Evolutionary conservation across 73 alveolate species (phyloP), one percentile per base, ranked within the genome.

Genomic region (Paramecium biaurelia): DNA sequence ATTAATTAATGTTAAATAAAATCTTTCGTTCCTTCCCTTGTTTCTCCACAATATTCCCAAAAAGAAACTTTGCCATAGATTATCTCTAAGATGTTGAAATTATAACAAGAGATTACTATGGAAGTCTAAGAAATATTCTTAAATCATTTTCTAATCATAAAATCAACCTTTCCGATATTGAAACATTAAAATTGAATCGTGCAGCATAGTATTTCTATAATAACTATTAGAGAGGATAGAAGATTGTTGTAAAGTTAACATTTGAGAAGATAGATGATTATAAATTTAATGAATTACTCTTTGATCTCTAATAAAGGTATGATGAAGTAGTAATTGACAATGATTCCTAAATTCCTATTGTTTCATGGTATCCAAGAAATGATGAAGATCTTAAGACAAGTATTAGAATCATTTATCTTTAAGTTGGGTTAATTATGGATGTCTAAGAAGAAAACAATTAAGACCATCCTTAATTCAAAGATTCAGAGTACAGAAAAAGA

Each of bases 401-500:
- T 79, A 79, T 12, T 24, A 42, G 7, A 15, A 30, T 42, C 2
- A 21, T 26, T 1, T 45, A 24, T 11, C 11, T 2, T 15, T 38
- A 18, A 79, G 90, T 79, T 45, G 90, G 90, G 1, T 20, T 18
- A 7, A 30, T 79, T 21, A 79, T 79, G 90, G 45, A 42, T 23
- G 90, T 79, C 47, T 23, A 79, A 6, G 90, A 79, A 42, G 90
- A 79, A 20, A 32, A 43, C 21, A 79, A 79, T 79, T 30, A n/a
- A 43, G 90, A 79, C 28, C 90, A 79, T 47, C 90, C 90, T 24
- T 30, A 79, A 79, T 79, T 79, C 21, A 79, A 24, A 24, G 92
- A 85, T 85, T 23, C 1, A 14, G 57, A 85, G 30, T 93, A 93
- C 45, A 23, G 84, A 35, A 34, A 41, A 20, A 84, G 97, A 68